Conservation (phyloP, 1,284 basidiomycete genomes). For the Ganoderma sinense region DNA sequence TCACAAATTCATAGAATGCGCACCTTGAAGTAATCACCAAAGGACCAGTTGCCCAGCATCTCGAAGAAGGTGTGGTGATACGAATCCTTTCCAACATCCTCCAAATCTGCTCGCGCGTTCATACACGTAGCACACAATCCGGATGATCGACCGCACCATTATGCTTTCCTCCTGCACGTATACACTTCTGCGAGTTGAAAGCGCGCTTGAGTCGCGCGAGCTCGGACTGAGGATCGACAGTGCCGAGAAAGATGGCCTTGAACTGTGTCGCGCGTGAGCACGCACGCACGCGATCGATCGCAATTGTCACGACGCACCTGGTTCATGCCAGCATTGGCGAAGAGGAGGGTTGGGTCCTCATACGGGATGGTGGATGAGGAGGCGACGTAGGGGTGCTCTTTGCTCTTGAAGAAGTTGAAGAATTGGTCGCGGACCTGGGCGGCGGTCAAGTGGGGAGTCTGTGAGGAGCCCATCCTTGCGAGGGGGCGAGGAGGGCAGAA, state of each 20-base stretch:
- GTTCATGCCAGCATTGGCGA: constrained; percentile 99
- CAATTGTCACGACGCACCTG: constrained; percentile 56
- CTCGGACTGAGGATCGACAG: constrained; percentile 91
- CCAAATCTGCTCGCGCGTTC: constrained; percentile 71
- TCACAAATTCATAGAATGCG: neutral
- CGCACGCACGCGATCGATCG: constrained; percentile 3
- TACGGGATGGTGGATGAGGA: constrained; percentile 96
- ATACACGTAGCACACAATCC: constrained; percentile 7
- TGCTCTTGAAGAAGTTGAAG: constrained; percentile 82
- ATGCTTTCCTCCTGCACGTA: constrained; percentile 98
- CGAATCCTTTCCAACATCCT: constrained; percentile 98
- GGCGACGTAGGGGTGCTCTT: constrained; percentile 91
- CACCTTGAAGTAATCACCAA: constrained; percentile 99
- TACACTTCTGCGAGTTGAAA: constrained; percentile 97
- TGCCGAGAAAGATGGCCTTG: constrained; percentile 96
- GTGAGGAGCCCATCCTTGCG: constrained; percentile 27
- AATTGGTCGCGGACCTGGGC: constrained; percentile 76
- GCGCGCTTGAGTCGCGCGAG: constrained; percentile 92
- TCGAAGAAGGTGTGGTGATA: constrained; percentile 99
- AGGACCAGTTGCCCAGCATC: constrained; percentile 99
- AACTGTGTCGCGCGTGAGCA: constrained; percentile 61
- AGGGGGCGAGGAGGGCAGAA: constrained; percentile 21
- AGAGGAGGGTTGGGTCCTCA: constrained; percentile 96
- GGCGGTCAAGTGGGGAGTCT: constrained; percentile 65
- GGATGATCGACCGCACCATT: constrained; percentile 67